Evolutionary conservation across 495 filamentous ascomycete species (phyloP), one percentile per base, ranked within the genome.

Genomic region (Penicillium silybi): DNA sequence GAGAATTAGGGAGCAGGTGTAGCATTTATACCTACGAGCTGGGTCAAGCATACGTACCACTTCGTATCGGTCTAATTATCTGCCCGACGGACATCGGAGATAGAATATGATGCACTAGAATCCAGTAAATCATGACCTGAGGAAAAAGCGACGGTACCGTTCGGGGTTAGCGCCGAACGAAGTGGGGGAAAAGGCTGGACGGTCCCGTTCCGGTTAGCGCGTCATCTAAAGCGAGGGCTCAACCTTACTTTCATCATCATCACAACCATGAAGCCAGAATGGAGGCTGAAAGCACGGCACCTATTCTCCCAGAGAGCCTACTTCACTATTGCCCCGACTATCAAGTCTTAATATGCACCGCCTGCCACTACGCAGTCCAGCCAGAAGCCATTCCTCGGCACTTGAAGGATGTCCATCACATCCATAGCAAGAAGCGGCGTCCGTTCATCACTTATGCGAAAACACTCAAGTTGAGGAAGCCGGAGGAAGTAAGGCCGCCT

Each of bases 371-470:
- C 43, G 71, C 71, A 2, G 52, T 74, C 18, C 69, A 72, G 45
- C 69, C 69, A 9, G 48, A 42, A 10, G 71, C 58, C 8, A 56
- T 74, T 17, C 9, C 47, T 10, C 64, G 71, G 6, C 69, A 74
- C 50, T 50, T 74, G 23, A 74, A 74, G 46, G 69, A 74, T 19
- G 65, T 69, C 43, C 69, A 74, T 25, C 58, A 58, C 27, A 52
- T 74, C 29, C 50, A 60, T 22, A 56, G 58, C n/a, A 29, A 42
- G 18, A 17, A 48, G 0, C 58, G 71, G 4, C 63, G 57, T 2
- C 49, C 48, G 10, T 67, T 57, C 25, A 45, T 66, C 43, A n/a
- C 50, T 25, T 71, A 68, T 29, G 46, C 54, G 10, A 41, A 43
- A 0, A 47, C 17, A 11, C 54, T 72, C 9, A 39, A 54, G 9